Evolutionary conservation across 2,329 filamentous ascomycete species (phyloP).

Genomic region (Trichocomaceae sp.): DNA sequence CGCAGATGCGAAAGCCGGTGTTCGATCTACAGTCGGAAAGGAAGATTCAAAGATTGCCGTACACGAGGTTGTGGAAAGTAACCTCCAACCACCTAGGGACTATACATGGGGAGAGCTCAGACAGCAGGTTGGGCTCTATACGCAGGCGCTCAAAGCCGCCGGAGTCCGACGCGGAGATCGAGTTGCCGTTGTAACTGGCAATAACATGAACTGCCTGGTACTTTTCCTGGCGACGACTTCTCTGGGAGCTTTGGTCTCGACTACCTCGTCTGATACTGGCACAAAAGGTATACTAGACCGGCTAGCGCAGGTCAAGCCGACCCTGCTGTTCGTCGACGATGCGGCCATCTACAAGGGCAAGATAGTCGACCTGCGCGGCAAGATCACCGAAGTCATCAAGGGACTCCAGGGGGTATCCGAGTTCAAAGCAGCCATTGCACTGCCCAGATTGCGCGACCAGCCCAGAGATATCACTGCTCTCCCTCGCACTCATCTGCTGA

Average conservation of each 20-base stretch:
- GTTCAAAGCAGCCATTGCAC: slow-evolving; percentile 59
- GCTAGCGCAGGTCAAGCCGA: slow-evolving; percentile 66
- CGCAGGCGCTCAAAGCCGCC: slow-evolving; percentile 58
- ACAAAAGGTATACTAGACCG: slow-evolving; percentile 70
- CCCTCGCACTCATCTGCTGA: slow-evolving; percentile 37
- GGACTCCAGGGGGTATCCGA: slow-evolving; percentile 56
- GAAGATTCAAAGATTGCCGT: slow-evolving; percentile 64
- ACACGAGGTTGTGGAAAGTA: slow-evolving; percentile 53
- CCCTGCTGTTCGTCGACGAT: slow-evolving; percentile 79
- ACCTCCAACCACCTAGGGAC: slow-evolving; percentile 32
- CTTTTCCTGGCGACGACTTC: slow-evolving; percentile 64
- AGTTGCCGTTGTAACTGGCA: slow-evolving; percentile 67
- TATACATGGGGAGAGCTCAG: slow-evolving; percentile 65
- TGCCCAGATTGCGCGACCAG: slow-evolving; percentile 55
- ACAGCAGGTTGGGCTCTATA: slow-evolving; percentile 50
- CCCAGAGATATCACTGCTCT: slow-evolving; percentile 55
- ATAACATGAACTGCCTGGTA: slow-evolving; percentile 66
- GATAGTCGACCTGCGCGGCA: slow-evolving; percentile 61
- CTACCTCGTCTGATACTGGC: slow-evolving; percentile 76
- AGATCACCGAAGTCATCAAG: slow-evolving; percentile 61
- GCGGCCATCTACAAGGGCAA: slow-evolving; percentile 73
- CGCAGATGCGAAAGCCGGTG: slow-evolving; percentile 36
- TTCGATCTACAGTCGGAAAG: slow-evolving; percentile 54
- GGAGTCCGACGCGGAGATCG: slow-evolving; percentile 67
- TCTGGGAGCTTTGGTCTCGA: slow-evolving; percentile 69